Conservation (phyloP, 1,284 basidiomycete species). For the Apiotrichum sp. region DNA sequence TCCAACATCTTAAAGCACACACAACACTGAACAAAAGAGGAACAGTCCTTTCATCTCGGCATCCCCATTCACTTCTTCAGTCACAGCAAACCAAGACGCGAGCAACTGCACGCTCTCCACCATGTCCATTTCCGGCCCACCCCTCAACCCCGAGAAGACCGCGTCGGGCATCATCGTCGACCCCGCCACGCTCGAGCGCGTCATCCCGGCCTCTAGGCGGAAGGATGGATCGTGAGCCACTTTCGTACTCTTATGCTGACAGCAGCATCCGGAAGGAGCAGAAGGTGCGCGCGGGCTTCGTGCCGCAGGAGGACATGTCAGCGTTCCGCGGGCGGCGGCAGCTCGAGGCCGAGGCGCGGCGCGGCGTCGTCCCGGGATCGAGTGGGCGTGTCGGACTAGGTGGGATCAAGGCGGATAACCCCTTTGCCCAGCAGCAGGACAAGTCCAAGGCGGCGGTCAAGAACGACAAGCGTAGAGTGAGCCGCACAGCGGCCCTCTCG, state of each 20-base stretch:
- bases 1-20: too few relatives aligned
- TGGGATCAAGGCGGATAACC: conserved; percentile 20
- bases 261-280: conserved; percentile 76
- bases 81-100: too few relatives aligned
- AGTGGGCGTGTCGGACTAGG: neutral
- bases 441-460: conserved; percentile 59
- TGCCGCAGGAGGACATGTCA: conserved; percentile 85
- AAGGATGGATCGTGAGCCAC: conserved; percentile 78
- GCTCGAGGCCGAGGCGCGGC: conserved; percentile 57
- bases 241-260: neutral
- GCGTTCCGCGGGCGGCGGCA: conserved; percentile 74
- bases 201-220: conserved; percentile 76
- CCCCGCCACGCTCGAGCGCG: conserved; percentile 72
- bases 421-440: conserved; percentile 21
- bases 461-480: conserved; percentile 55
- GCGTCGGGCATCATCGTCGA: conserved; percentile 76
- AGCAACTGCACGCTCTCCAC: neutral
- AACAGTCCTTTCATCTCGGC: too few relatives aligned
- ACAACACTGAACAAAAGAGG: too few relatives aligned
- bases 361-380: conserved; percentile 32
- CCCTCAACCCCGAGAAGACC: conserved; percentile 62
- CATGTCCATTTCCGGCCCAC: conserved; percentile 47
- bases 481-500: neutral
- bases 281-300: conserved; percentile 87
- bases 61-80: too few relatives aligned